Conservation (phyloP, 2,329 filamentous ascomycete species). For the Shiraia bambusicola region DNA sequence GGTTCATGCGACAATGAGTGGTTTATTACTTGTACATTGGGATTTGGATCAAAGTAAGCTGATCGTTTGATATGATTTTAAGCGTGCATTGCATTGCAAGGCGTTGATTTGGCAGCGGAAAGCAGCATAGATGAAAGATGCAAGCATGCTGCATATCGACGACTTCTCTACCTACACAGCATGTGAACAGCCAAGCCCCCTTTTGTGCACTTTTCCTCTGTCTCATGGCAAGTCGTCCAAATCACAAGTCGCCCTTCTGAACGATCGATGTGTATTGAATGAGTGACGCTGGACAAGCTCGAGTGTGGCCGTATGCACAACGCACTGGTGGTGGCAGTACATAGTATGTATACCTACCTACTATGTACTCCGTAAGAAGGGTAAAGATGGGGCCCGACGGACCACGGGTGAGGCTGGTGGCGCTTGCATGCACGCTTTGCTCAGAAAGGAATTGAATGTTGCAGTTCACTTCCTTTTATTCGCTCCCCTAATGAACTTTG, state of each 20-base stretch:
- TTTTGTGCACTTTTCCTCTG: too few species aligned
- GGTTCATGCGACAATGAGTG: not conserved
- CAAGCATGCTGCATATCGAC: not conserved
- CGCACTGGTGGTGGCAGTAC: too few species aligned
- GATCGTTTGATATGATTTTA: constrained; percentile 1
- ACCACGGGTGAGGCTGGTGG: constrained; percentile 7
- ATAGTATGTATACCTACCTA: too few species aligned
- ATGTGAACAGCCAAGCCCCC: not conserved
- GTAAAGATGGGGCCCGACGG: constrained; percentile 1
- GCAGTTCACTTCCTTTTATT: constrained; percentile 3
- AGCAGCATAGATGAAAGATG: not conserved
- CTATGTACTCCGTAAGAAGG: too few species aligned
- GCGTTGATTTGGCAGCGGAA: constrained; percentile 15
- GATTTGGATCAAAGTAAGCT: not conserved
- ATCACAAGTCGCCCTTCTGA: too few species aligned
- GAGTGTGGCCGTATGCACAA: too few species aligned
- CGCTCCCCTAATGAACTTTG: constrained; percentile 7
- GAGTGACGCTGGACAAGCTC: too few species aligned
- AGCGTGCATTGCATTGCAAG: constrained; percentile 26
- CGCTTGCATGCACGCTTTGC: constrained; percentile 11
- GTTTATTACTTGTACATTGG: not conserved
- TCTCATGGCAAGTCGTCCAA: not conserved
- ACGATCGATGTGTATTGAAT: too few species aligned
- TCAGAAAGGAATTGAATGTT: constrained; percentile 1
- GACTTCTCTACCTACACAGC: not conserved